Percentiles rank a stretch among this genome's conserved stretches.
Evolutionary conservation across 306 rosid genomes (phyloP).

Genomic region (Betula pendula): DNA sequence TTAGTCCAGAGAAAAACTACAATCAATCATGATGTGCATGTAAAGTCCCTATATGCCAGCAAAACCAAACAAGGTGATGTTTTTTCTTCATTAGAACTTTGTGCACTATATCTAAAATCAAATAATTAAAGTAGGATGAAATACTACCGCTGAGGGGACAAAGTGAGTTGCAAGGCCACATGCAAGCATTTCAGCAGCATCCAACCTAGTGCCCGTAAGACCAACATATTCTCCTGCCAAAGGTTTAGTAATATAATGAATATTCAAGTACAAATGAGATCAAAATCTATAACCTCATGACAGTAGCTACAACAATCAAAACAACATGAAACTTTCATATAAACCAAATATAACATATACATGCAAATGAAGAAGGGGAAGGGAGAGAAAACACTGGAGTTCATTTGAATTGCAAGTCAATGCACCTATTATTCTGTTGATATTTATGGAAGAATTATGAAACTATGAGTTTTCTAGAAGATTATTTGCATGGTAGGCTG

Average conservation of each 20-base stretch:
- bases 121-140: constrained; percentile 10
- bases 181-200: constrained; percentile 95
- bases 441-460: background rate
- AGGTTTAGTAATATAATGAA: constrained; percentile 28
- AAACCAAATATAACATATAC: background rate
- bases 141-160: constrained; percentile 68
- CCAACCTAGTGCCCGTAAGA: constrained; percentile 86
- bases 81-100: background rate
- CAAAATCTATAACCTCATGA: background rate
- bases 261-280: background rate
- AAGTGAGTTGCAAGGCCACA: constrained; percentile 97
- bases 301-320: background rate
- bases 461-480: background rate
- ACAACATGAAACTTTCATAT: background rate
- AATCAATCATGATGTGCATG: background rate
- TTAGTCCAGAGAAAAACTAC: background rate
- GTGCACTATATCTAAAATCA: background rate
- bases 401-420: background rate
- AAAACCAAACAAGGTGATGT: constrained; percentile 3
- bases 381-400: background rate
- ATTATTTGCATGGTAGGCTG: background rate
- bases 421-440: background rate
- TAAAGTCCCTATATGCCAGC: background rate
- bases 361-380: background rate
- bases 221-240: constrained; percentile 94